Conservation (phyloP, 257 asterid genomes). For the Salvia rosmarinus region DNA sequence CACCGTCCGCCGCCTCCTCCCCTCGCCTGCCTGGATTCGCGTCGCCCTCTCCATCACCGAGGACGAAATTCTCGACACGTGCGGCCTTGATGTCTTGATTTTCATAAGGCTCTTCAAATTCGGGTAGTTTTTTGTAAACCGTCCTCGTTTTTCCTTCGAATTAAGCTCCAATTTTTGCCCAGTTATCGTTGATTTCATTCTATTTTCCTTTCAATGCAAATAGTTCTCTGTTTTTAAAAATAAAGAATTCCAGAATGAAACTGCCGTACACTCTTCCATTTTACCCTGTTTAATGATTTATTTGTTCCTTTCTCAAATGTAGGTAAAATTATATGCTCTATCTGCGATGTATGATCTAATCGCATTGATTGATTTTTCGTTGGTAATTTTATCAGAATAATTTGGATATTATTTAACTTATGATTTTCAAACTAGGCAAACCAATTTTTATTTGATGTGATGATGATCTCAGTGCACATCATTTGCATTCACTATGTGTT, state of each 20-base stretch:
- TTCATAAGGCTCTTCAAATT: slow-evolving; percentile 73
- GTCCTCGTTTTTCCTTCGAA: not conserved
- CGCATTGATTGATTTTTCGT: not conserved
- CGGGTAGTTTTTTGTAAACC: slow-evolving; percentile 50
- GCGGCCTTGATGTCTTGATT: slow-evolving; percentile 84
- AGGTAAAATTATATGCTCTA: not conserved
- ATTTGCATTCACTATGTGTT: no score
- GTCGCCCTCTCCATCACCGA: slow-evolving; percentile 58
- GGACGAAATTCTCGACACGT: slow-evolving; percentile 69
- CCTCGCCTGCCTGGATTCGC: slow-evolving; percentile 74
- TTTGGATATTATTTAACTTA: not conserved
- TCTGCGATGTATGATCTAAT: not conserved
- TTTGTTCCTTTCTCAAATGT: not conserved
- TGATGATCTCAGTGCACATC: not conserved
- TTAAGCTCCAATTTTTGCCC: not conserved
- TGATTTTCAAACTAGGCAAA: not conserved
- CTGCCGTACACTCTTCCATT: not conserved
- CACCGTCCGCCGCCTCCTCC: slow-evolving; percentile 54
- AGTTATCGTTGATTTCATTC: not conserved
- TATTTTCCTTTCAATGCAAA: not conserved
- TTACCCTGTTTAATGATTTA: not conserved
- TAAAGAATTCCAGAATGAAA: not conserved
- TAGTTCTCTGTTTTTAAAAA: not conserved
- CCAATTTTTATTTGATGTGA: not conserved
- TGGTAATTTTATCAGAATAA: not conserved